These are phyloP conservation scores for Ophiostoma perfectum DNA, from an alignment of 2,329 filamentous ascomycete species.

Conservation along the genomic window DNA sequence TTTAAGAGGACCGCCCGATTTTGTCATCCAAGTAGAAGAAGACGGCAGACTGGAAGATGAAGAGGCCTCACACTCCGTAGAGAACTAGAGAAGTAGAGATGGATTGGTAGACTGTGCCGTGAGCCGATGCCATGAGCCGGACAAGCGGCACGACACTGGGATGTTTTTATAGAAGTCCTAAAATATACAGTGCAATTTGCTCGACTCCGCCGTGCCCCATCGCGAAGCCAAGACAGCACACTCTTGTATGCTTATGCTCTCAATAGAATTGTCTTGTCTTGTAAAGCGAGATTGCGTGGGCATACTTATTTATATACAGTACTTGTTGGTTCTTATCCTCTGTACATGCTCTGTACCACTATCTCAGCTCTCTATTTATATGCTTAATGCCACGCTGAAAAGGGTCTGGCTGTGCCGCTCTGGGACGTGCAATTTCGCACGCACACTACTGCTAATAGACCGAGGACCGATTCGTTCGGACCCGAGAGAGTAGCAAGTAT, in stretches of 20 bases:
- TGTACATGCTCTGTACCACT: not conserved
- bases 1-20: conserved; percentile 4
- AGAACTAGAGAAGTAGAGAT: not conserved
- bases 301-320: not conserved
- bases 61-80: not conserved
- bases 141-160: no score
- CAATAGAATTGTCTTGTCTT: not conserved
- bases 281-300: no score
- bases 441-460: not conserved
- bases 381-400: conserved; percentile 6
- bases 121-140: not conserved
- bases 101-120: not conserved
- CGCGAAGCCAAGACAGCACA: conserved; percentile 5
- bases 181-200: conserved; percentile 12
- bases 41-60: not conserved
- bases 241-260: not conserved
- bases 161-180: not conserved
- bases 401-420: not conserved
- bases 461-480: not conserved
- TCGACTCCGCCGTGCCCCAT: conserved; percentile 1
- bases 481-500: not conserved
- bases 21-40: conserved; percentile 1
- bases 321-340: not conserved
- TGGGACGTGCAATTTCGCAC: conserved; percentile 2
- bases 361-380: not conserved